Conservation (phyloP, 768 basidiomycete genomes). For the Tylopilus intermedius region DNA sequence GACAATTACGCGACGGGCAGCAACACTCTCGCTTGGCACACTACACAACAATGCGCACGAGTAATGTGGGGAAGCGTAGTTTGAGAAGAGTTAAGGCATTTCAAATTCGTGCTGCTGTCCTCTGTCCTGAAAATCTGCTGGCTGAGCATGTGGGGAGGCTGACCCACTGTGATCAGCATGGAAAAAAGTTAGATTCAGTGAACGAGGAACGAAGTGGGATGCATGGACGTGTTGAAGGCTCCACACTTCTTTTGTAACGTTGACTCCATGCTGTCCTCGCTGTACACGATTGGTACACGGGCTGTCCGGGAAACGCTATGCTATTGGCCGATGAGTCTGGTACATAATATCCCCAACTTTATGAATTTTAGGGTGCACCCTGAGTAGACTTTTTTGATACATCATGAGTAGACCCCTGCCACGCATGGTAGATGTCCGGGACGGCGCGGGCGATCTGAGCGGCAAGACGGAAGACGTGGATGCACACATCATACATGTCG, state of each 20-base stretch:
- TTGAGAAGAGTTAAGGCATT: constrained; percentile 26
- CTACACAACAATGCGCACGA: background rate
- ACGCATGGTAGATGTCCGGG: constrained; percentile 9
- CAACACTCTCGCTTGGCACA: background rate
- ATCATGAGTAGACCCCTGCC: constrained; percentile 9
- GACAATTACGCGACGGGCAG: background rate
- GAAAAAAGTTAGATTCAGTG: constrained; percentile 6
- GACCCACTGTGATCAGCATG: background rate
- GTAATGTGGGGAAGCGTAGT: background rate
- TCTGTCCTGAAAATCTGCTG: constrained; percentile 17
- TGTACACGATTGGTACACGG: constrained; percentile 9
- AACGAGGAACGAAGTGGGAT: constrained; percentile 1
- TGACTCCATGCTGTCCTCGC: constrained; percentile 20
- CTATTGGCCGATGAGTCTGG: constrained; percentile 9
- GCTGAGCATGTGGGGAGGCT: constrained; percentile 9
- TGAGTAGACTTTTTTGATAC: constrained; percentile 19
- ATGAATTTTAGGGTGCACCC: constrained; percentile 30
- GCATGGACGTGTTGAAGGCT: constrained; percentile 9
- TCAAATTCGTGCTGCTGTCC: constrained; percentile 22
- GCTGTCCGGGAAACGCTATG: constrained; percentile 20
- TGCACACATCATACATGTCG: constrained; percentile 4
- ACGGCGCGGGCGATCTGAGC: constrained; percentile 2
- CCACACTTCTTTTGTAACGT: constrained; percentile 21
- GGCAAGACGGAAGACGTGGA: constrained; percentile 8
- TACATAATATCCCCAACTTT: constrained; percentile 32